Conservation (phyloP, 352 stramenopile genomes). For the Discostella stelligera region DNA sequence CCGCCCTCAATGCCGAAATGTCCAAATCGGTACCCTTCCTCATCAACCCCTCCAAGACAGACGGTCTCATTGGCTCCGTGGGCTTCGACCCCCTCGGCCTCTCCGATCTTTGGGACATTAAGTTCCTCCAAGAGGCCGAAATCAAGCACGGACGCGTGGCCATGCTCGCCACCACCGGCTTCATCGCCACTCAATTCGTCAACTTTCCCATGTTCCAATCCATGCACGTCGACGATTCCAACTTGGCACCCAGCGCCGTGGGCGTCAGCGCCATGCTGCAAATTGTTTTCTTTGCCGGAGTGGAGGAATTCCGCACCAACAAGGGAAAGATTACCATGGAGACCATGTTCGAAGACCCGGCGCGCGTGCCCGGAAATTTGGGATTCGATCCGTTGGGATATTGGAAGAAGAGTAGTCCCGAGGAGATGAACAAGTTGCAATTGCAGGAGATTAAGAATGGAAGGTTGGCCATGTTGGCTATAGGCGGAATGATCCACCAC, state of each 20-base stretch:
- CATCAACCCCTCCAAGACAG: constrained; percentile 65
- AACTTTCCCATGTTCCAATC: constrained; percentile 71
- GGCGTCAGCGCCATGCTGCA: constrained; percentile 75
- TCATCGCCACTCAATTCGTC: constrained; percentile 69
- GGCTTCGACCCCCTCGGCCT: constrained; percentile 82
- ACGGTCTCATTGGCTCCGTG: constrained; percentile 73
- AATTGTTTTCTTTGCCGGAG: constrained; percentile 73
- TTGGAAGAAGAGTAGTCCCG: constrained; percentile 58
- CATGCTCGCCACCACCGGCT: constrained; percentile 79
- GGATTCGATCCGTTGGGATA: constrained; percentile 77
- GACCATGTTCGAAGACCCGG: constrained; percentile 71
- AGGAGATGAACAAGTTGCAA: constrained; percentile 63
- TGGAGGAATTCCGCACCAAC: constrained; percentile 80
- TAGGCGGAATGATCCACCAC: constrained; percentile 83
- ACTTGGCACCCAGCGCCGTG: constrained; percentile 64
- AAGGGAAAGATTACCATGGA: constrained; percentile 83
- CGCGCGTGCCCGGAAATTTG: constrained; percentile 69
- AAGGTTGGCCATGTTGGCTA: constrained; percentile 80
- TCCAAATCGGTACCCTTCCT: constrained; percentile 86
- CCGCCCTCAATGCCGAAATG: constrained; percentile 74
- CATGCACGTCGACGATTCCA: constrained; percentile 74
- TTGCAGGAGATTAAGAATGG: constrained; percentile 82
- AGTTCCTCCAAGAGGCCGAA: constrained; percentile 83
- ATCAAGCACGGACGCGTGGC: constrained; percentile 84
- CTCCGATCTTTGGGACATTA: constrained; percentile 79